phyloP scores from a whole-genome alignment of 305 asterid species.

The Rubia balearica region DNA sequence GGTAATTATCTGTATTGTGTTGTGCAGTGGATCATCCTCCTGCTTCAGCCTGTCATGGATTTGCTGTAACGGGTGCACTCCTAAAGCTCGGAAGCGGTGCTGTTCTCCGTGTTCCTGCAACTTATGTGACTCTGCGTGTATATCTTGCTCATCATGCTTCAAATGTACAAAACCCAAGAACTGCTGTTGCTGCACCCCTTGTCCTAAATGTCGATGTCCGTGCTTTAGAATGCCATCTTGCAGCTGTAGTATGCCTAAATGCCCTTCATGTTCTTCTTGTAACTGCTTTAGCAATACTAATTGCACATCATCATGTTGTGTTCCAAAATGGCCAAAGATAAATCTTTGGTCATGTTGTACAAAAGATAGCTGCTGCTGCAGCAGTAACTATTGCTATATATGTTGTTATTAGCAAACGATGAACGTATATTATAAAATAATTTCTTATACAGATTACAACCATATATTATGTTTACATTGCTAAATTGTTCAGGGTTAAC shows the following conservation, averaged over 20 bases:
- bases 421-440: constrained; percentile 16
- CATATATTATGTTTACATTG: background rate
- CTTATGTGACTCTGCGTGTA: constrained; percentile 32
- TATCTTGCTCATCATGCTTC: constrained; percentile 22
- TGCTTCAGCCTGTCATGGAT: constrained; percentile 13
- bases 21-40: constrained; percentile 10
- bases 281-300: constrained; percentile 30
- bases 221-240: constrained; percentile 34
- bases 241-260: constrained; percentile 31
- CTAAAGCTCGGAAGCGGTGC: constrained; percentile 21
- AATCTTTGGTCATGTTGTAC: constrained; percentile 43
- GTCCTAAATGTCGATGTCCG: constrained; percentile 16
- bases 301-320: constrained; percentile 28
- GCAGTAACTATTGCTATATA: constrained; percentile 26
- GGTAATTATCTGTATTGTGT: background rate
- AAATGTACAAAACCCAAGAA: constrained; percentile 42
- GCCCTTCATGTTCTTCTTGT: constrained; percentile 32
- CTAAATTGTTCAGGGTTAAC: background rate
- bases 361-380: constrained; percentile 28
- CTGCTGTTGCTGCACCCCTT: constrained; percentile 22
- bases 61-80: constrained; percentile 21
- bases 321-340: constrained; percentile 39
- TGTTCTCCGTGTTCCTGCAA: constrained; percentile 34
- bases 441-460: background rate
- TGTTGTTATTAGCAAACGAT: constrained; percentile 35